A percentile compares a stretch with the other conserved stretches of the same genome.
Conservation (phyloP, 2,329 filamentous ascomycete species). For the Phialocephala subalpina region DNA sequence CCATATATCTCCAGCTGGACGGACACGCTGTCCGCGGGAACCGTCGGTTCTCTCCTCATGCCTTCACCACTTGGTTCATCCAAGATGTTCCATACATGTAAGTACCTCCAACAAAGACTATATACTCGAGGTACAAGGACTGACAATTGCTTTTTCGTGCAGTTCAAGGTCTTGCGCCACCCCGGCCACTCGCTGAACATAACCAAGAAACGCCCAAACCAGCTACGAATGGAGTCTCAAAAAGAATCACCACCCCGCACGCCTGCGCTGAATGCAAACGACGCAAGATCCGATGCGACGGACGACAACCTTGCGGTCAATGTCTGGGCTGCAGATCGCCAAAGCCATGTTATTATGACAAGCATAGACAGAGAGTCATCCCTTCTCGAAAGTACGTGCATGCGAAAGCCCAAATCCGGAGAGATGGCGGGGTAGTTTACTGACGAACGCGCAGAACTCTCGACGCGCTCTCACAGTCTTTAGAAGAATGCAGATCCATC, state of each 20-base stretch:
- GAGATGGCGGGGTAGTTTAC: constrained; percentile 24
- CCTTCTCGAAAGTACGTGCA: constrained; percentile 76
- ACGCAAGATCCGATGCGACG: constrained; percentile 85
- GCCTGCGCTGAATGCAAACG: constrained; percentile 81
- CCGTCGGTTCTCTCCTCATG: constrained; percentile 31
- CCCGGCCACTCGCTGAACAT: constrained; percentile 37
- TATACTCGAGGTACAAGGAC: neutral
- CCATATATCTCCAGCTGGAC: neutral
- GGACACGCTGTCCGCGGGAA: constrained; percentile 13
- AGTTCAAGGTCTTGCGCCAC: constrained; percentile 45
- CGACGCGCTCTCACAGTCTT: constrained; percentile 68
- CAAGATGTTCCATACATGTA: constrained; percentile 46
- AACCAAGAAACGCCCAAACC: constrained; percentile 40
- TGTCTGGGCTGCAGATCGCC: constrained; percentile 84
- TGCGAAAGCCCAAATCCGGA: constrained; percentile 12
- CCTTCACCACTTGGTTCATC: constrained; percentile 40
- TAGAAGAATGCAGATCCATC: constrained; percentile 71
- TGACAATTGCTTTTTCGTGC: constrained; percentile 22
- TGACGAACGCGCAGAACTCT: constrained; percentile 54
- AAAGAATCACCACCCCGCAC: constrained; percentile 64
- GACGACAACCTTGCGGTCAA: constrained; percentile 81
- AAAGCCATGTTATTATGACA: constrained; percentile 82
- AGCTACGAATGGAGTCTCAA: constrained; percentile 48
- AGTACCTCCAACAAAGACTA: constrained; percentile 25
- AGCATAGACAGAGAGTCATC: constrained; percentile 78